A percentile compares a stretch with the other conserved stretches of the same genome.
phyloP scores from a whole-genome alignment of 179 eudicot species.

The Heliamphora pulchella region DNA sequence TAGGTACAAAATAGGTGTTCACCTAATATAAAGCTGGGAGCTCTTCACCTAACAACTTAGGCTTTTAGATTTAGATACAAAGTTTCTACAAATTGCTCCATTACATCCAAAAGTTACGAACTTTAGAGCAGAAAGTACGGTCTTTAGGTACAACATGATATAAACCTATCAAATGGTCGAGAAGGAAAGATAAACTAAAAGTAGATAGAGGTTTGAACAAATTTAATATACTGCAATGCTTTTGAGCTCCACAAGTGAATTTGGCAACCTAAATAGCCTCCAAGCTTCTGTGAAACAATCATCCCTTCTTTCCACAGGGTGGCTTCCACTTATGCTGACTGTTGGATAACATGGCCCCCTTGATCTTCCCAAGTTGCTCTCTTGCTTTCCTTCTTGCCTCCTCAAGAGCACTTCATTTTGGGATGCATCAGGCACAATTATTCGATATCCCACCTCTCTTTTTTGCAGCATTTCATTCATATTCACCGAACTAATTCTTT shows the following conservation, averaged over 20 bases:
- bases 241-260: slow-evolving; percentile 51
- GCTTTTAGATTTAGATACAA: no score
- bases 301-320: slow-evolving; percentile 33
- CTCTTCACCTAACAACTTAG: no score
- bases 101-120: background rate
- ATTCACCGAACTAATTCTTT: slow-evolving; percentile 18
- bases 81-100: background rate
- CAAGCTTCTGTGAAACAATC: slow-evolving; percentile 30
- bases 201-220: background rate
- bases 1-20: no score
- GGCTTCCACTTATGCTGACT: slow-evolving; percentile 59
- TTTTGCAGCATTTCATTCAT: slow-evolving; percentile 31
- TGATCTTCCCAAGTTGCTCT: slow-evolving; percentile 15
- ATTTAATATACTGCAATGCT: slow-evolving; percentile 45
- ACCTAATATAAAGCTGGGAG: no score
- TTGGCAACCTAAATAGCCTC: slow-evolving; percentile 49
- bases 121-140: background rate
- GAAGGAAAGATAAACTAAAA: background rate
- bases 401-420: background rate
- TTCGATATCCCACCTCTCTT: slow-evolving; percentile 37
- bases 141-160: background rate
- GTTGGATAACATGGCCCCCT: slow-evolving; percentile 26
- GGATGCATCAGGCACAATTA: slow-evolving; percentile 21
- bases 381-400: slow-evolving; percentile 14
- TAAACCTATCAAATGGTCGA: background rate